A percentile compares a stretch with the other conserved stretches of the same genome.
Conservation (phyloP, 2,329 filamentous ascomycete genomes). For the Trichophyton mentagrophytes region DNA sequence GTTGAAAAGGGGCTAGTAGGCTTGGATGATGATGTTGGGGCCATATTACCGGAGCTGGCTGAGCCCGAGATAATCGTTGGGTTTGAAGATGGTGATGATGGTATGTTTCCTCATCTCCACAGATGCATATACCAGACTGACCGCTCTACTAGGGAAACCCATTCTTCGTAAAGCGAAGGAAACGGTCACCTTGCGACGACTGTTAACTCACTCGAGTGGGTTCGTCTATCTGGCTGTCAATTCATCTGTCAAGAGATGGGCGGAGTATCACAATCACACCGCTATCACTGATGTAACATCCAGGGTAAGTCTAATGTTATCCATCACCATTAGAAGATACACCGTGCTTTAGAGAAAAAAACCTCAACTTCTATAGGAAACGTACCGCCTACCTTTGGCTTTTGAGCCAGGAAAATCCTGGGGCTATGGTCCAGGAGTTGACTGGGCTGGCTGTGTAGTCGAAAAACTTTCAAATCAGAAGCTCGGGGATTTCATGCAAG, state of each 20-base stretch:
- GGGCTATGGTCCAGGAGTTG: slow-evolving; percentile 37
- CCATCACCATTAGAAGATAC: background rate
- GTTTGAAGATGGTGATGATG: slow-evolving; percentile 3
- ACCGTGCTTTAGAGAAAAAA: background rate
- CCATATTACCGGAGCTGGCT: slow-evolving; percentile 7
- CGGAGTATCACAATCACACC: background rate
- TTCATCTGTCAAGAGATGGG: background rate
- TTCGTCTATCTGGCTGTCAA: slow-evolving; percentile 5
- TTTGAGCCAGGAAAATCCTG: slow-evolving; percentile 41
- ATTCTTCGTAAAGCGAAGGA: background rate
- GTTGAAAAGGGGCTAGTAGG: slow-evolving; percentile 10
- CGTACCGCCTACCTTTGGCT: slow-evolving; percentile 26
- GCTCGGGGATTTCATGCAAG: slow-evolving; percentile 5
- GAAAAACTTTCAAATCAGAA: slow-evolving; percentile 12
- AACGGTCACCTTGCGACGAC: background rate
- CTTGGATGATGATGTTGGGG: slow-evolving; percentile 10
- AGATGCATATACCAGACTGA: background rate
- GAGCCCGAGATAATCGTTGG: slow-evolving; percentile 3
- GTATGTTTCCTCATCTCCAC: background rate
- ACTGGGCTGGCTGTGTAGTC: slow-evolving; percentile 38
- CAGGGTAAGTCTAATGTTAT: background rate
- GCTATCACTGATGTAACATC: background rate
- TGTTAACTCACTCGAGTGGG: slow-evolving; percentile 9
- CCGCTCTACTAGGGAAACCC: background rate
- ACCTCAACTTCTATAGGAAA: slow-evolving; percentile 1